Evolutionary conservation across 179 eudicot species (phyloP).

Genomic region (Sideroxylon spinosum): DNA sequence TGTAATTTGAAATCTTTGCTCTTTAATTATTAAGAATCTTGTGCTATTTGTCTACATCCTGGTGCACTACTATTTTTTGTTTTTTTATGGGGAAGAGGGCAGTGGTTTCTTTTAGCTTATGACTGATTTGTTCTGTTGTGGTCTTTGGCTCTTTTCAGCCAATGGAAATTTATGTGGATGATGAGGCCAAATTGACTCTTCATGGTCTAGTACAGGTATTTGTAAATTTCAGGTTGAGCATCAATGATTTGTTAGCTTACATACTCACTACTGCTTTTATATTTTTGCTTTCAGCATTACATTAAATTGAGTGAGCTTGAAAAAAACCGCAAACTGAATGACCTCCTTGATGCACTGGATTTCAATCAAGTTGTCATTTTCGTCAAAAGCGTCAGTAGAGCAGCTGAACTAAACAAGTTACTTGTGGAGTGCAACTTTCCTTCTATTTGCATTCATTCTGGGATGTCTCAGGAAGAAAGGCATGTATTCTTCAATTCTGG

Average conservation of each 20-base stretch:
- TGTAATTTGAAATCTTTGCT: no score
- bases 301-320: slow-evolving; percentile 84
- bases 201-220: slow-evolving; percentile 98
- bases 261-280: neutral
- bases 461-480: slow-evolving; percentile 99
- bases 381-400: slow-evolving; percentile 89
- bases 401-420: slow-evolving; percentile 88
- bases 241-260: neutral
- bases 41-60: no score
- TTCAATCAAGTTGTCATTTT: slow-evolving; percentile 96
- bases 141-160: slow-evolving; percentile 63
- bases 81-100: neutral
- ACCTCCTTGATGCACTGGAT: slow-evolving; percentile 92
- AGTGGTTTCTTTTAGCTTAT: slow-evolving; percentile 34
- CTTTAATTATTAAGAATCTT: no score
- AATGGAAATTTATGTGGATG: slow-evolving; percentile 98
- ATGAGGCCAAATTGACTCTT: slow-evolving; percentile 95
- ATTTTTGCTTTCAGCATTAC: slow-evolving; percentile 57
- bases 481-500: slow-evolving; percentile 15
- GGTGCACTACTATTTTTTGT: no score
- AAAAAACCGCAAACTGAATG: slow-evolving; percentile 94
- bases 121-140: slow-evolving; percentile 38
- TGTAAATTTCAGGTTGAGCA: neutral
- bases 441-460: slow-evolving; percentile 93
- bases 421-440: slow-evolving; percentile 94